Base-by-base conservation (phyloP, 2,329 filamentous ascomycete genomes). In the Domatiomyces catenatus region DNA sequence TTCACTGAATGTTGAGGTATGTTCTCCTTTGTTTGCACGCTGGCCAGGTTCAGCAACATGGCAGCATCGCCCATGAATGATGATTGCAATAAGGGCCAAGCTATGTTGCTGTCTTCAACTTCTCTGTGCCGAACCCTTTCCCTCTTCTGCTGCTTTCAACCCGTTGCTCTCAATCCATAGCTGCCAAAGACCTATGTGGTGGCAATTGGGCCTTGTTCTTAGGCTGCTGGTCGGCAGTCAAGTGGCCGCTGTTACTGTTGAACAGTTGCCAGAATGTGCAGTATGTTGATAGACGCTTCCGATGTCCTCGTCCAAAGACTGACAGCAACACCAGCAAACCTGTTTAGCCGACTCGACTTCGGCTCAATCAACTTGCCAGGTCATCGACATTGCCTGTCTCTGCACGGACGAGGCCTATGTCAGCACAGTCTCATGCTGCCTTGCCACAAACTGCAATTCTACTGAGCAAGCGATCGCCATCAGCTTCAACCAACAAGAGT, bases 401-500 rank as follows among this genome's bases (percentile, higher is more conserved):
- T 61, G 59, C 46, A 51, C 52, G 20, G 56, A 50, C 47, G 32
- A 46, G 2, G 50, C 54, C 8, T 61, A 59, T 51, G 58, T 61
- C 42, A 57, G 48, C n/a, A 45, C 57, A 7, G 43, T 61, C 15
- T 61, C 59, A 36, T 61, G 59, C 48, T 61, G 59, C 50, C 50
- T 61, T 32, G 54, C 54, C 26, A 55, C 54, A 5, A 47, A 52
- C 18, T 61, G 59, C 48, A 52, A 48, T 24, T 19, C 50, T 4
- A 43, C 47, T 18, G 59, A 61, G 32, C 59, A 61, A 54, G 50
- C 56, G 58, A 56, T 51, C 32, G 59, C 59, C 12, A 61, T 61
- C 24, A 54, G 57, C 48, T 61, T 60, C 56, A 61, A 61, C 46
- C 50, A 59, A 45, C 52, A 60, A 45, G 54, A 58, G 44, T 61